Percentiles rank a stretch among this genome's conserved stretches.
Conservation (phyloP, 2,329 filamentous ascomycete genomes). For the Botrytis aclada region DNA sequence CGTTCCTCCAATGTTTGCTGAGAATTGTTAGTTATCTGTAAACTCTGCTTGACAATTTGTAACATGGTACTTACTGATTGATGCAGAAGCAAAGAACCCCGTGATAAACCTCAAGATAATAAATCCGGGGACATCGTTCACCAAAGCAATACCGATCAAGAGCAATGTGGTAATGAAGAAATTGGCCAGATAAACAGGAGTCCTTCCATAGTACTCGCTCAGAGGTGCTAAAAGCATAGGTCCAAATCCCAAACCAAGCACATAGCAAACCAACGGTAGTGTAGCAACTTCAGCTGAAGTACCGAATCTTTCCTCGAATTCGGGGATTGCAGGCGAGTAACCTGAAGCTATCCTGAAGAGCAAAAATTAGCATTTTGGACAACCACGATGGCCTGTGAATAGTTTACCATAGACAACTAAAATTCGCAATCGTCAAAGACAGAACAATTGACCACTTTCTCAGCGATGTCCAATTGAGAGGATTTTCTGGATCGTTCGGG, state of each 20-base stretch:
- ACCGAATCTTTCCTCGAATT: not conserved
- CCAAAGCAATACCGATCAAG: conserved; percentile 60
- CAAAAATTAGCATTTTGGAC: conserved; percentile 45
- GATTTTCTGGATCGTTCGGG: conserved; percentile 32
- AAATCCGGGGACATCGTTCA: conserved; percentile 47
- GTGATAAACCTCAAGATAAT: conserved; percentile 48
- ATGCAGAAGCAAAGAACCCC: conserved; percentile 44
- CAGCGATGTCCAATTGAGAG: conserved; percentile 30
- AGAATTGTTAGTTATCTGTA: not conserved
- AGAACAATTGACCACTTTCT: conserved; percentile 30
- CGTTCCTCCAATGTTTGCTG: conserved; percentile 41
- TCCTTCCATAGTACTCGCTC: conserved; percentile 57
- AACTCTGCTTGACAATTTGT: not conserved
- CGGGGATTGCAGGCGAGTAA: conserved; percentile 3
- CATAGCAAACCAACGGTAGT: conserved; percentile 39
- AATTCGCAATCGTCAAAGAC: conserved; percentile 28
- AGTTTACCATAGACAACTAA: conserved; percentile 40
- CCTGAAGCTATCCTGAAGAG: conserved; percentile 32
- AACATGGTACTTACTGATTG: conserved; percentile 6
- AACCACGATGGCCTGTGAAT: conserved; percentile 47
- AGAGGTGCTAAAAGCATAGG: conserved; percentile 59
- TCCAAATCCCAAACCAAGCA: conserved; percentile 61
- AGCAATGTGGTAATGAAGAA: conserved; percentile 55
- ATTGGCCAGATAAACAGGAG: conserved; percentile 42
- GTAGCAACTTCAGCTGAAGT: conserved; percentile 10